These are phyloP conservation scores for Stachybotrys echinatus DNA, from an alignment of 2,329 filamentous ascomycete genomes.

Conservation along the genomic window DNA sequence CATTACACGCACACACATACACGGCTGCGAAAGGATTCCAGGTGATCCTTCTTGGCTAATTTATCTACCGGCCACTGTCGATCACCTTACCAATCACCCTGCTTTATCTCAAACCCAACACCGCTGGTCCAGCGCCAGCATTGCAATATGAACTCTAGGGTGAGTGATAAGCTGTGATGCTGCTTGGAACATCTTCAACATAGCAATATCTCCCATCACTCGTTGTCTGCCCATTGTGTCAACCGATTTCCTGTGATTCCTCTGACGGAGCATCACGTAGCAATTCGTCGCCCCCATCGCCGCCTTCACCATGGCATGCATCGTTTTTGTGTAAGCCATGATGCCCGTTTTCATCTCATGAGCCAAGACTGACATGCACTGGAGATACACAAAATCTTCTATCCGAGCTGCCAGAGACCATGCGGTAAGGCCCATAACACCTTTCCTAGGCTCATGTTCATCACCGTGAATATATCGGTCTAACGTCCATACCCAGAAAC, in stretches of 20 bases:
- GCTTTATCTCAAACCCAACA: no score
- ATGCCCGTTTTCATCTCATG: conserved; percentile 9
- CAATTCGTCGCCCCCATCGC: conserved; percentile 44
- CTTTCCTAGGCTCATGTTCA: no score
- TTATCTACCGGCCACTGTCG: not conserved
- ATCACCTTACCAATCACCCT: no score
- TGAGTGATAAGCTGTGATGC: no score
- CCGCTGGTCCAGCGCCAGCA: no score
- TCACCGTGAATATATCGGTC: no score
- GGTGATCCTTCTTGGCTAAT: not conserved
- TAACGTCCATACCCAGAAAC: not conserved
- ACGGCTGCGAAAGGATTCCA: not conserved
- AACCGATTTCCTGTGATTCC: no score
- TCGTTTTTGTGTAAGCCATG: conserved; percentile 39
- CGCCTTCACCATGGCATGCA: conserved; percentile 48
- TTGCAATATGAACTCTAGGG: not conserved
- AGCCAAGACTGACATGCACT: not conserved
- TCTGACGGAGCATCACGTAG: conserved; percentile 19
- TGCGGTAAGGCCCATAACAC: conserved; percentile 16
- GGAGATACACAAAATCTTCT: conserved; percentile 35
- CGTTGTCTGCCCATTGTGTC: no score
- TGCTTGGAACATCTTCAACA: no score
- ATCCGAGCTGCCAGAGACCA: conserved; percentile 32
- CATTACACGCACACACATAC: not conserved
- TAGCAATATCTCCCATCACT: no score